Conservation (phyloP, 192 early-diverging fungal species). For the Mortierella antarctica region DNA sequence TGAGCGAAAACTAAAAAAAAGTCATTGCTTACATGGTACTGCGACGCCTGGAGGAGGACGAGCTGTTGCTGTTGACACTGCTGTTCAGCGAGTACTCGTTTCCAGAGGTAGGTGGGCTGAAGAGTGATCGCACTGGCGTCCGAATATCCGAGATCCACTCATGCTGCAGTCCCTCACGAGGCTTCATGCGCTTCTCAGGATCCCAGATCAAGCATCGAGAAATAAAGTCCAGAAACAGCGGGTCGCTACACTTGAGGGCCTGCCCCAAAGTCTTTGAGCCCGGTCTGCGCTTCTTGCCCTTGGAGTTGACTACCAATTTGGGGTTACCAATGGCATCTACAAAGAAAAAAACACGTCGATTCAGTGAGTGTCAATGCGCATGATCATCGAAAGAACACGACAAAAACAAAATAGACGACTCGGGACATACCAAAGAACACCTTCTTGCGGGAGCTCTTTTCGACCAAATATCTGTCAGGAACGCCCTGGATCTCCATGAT, state of each 20-base stretch:
- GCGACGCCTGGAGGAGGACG: constrained; percentile 30
- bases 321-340: constrained; percentile 67
- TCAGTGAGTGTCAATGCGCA: constrained; percentile 18
- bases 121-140: constrained; percentile 49
- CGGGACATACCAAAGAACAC: constrained; percentile 85
- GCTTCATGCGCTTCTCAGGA: constrained; percentile 87
- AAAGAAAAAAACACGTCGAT: not conserved
- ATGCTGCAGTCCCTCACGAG: constrained; percentile 86
- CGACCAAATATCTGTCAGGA: constrained; percentile 79
- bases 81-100: constrained; percentile 14
- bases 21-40: constrained; percentile 31
- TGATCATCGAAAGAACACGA: not conserved
- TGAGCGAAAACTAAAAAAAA: not conserved
- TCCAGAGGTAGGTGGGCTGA: constrained; percentile 17
- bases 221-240: constrained; percentile 89
- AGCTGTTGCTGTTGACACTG: constrained; percentile 28
- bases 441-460: constrained; percentile 80
- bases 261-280: constrained; percentile 79
- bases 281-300: constrained; percentile 89
- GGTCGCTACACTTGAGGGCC: constrained; percentile 80
- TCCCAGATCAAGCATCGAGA: constrained; percentile 88
- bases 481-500: constrained; percentile 95
- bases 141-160: constrained; percentile 80
- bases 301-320: constrained; percentile 79
- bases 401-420: constrained; percentile 27